phyloP scores from a whole-genome alignment of 2,329 filamentous ascomycete genomes.

The Ambrosiella cleistominuta region DNA sequence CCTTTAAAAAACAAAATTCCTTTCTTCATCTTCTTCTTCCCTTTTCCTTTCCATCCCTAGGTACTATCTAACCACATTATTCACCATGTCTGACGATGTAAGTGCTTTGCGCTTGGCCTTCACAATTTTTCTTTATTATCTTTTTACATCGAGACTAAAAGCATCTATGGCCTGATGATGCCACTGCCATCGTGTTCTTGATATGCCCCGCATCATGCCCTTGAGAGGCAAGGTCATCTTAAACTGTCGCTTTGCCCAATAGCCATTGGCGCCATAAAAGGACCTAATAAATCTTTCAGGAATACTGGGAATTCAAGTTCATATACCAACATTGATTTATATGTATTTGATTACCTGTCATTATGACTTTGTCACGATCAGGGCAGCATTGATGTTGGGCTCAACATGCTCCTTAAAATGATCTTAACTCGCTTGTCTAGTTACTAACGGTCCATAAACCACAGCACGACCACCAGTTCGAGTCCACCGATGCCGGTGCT shows the following conservation, averaged over 20 bases:
- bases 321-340: no score
- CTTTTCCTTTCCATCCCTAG: conserved; percentile 17
- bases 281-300: no score
- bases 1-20: conserved; percentile 15
- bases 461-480: conserved; percentile 60
- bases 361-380: background rate
- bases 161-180: background rate
- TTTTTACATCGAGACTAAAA: background rate
- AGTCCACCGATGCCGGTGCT: conserved; percentile 88
- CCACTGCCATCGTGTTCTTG: background rate
- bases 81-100: conserved; percentile 44
- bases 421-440: background rate
- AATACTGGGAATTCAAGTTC: no score
- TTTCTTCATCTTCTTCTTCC: conserved; percentile 15
- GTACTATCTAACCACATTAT: conserved; percentile 19
- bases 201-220: background rate
- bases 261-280: no score
- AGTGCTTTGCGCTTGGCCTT: conserved; percentile 18
- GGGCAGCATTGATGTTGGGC: background rate
- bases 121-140: background rate
- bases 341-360: no score
- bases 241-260: no score
- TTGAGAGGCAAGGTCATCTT: no score
- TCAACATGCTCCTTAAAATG: background rate
- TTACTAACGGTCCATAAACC: background rate